Evolutionary conservation across 2,329 filamentous ascomycete species (phyloP).

Genomic region (Thielaviopsis punctulata): DNA sequence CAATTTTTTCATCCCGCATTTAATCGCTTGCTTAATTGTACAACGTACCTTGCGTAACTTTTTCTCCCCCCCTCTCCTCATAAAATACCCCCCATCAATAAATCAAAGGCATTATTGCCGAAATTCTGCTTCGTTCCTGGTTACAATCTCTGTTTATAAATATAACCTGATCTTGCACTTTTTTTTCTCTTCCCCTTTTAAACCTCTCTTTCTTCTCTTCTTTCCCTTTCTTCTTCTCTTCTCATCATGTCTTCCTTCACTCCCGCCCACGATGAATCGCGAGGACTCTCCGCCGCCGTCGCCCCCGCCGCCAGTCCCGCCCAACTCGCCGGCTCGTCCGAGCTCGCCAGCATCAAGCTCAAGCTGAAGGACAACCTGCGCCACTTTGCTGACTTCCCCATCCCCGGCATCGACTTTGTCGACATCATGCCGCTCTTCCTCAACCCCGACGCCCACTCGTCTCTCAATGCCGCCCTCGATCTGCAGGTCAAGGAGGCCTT

Average conservation of each 20-base stretch:
- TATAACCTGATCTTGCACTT: background rate
- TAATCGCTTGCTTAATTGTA: slow-evolving; percentile 10
- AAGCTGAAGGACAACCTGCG: slow-evolving; percentile 57
- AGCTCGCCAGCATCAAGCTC: slow-evolving; percentile 53
- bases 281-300: slow-evolving; percentile 46
- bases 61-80: slow-evolving; percentile 17
- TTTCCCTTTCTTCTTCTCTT: slow-evolving; percentile 16
- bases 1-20: slow-evolving; percentile 3
- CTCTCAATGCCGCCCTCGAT: slow-evolving; percentile 70
- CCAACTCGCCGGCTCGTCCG: slow-evolving; percentile 42
- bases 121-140: background rate
- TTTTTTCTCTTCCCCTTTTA: slow-evolving; percentile 14
- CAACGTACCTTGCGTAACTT: slow-evolving; percentile 15
- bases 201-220: slow-evolving; percentile 17
- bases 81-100: too few species aligned
- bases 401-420: slow-evolving; percentile 85
- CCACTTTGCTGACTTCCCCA: slow-evolving; percentile 82
- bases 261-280: slow-evolving; percentile 37
- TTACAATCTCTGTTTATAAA: background rate
- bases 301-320: slow-evolving; percentile 35
- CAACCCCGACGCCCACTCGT: slow-evolving; percentile 52
- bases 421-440: slow-evolving; percentile 96
- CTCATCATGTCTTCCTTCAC: slow-evolving; percentile 18
- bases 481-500: slow-evolving; percentile 57
- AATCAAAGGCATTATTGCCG: slow-evolving; percentile 7